phyloP scores from a whole-genome alignment of 768 basidiomycete species.

The Mycena metata region DNA sequence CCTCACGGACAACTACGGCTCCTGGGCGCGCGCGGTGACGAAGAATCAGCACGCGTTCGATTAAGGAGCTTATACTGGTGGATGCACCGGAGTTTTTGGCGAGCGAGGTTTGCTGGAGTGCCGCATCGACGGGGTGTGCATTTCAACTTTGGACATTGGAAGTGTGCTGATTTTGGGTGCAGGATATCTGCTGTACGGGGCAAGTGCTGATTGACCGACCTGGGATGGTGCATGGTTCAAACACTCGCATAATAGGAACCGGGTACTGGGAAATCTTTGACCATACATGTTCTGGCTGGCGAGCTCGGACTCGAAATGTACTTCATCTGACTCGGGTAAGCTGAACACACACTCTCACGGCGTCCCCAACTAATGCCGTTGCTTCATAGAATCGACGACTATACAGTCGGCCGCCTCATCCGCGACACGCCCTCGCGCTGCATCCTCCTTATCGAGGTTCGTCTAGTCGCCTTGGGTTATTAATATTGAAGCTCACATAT shows the following conservation, averaged over 20 bases:
- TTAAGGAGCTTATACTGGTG: slow-evolving; percentile 43
- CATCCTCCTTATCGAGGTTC: no score
- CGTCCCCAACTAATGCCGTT: no score
- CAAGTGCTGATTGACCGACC: not conserved
- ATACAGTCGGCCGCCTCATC: no score
- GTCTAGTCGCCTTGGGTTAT: no score
- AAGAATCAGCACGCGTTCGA: slow-evolving; percentile 46
- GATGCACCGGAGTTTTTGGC: slow-evolving; percentile 49
- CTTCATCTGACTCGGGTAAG: slow-evolving; percentile 45
- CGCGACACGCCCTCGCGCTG: no score
- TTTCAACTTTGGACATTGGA: no score
- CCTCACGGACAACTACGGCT: slow-evolving; percentile 41
- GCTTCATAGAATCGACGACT: slow-evolving; percentile 53
- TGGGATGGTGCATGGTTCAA: not conserved
- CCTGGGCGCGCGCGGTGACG: slow-evolving; percentile 38
- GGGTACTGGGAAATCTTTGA: slow-evolving; percentile 23
- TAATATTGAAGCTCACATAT: no score
- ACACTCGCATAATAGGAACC: slow-evolving; percentile 35
- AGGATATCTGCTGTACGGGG: slow-evolving; percentile 36
- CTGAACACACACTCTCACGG: no score
- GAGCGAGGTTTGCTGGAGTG: slow-evolving; percentile 45
- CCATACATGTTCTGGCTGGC: slow-evolving; percentile 49
- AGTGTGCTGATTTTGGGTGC: no score
- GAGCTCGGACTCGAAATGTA: slow-evolving; percentile 76
- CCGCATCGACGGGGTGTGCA: slow-evolving; percentile 47